phyloP scores from a whole-genome alignment of 2,329 filamentous ascomycete genomes.

The Aspergillus fijiensis region DNA sequence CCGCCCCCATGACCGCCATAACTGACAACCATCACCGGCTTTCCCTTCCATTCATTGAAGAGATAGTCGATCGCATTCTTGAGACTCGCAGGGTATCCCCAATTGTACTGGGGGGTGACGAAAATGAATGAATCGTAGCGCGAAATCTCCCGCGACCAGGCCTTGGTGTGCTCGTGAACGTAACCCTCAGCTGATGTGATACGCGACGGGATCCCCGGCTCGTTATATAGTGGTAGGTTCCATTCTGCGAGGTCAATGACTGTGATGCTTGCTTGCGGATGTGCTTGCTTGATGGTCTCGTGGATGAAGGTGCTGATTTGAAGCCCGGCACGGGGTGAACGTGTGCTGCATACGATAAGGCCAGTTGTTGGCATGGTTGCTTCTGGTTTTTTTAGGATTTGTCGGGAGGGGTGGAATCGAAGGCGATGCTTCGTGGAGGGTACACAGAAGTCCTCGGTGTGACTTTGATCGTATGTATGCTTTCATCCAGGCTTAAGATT shows the following conservation, averaged over 20 bases:
- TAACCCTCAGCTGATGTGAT: conserved; percentile 35
- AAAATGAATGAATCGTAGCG: conserved; percentile 43
- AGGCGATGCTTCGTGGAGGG: too few species aligned
- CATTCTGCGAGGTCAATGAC: conserved; percentile 15
- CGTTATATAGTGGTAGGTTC: conserved; percentile 40
- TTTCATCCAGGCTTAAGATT: neutral
- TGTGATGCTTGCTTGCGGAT: neutral
- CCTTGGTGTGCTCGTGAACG: conserved; percentile 35
- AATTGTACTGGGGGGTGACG: conserved; percentile 55
- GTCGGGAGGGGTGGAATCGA: too few species aligned
- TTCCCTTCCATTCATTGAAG: conserved; percentile 58
- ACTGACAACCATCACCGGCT: conserved; percentile 54
- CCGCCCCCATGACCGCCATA: conserved; percentile 52
- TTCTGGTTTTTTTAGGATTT: neutral
- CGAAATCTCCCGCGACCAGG: conserved; percentile 39
- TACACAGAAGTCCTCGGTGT: too few species aligned
- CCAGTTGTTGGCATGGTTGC: conserved; percentile 2
- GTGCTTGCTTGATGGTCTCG: conserved; percentile 14
- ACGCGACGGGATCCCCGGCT: conserved; percentile 39
- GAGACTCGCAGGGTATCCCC: conserved; percentile 52
- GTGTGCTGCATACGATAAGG: conserved; percentile 34
- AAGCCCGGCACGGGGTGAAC: conserved; percentile 32
- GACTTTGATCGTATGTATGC: neutral
- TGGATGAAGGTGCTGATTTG: conserved; percentile 30
- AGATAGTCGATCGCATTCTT: conserved; percentile 66